Evolutionary conservation across 2,329 filamentous ascomycete species (phyloP), one percentile per base, ranked within the genome.

Genomic region (Cadophora sp.): DNA sequence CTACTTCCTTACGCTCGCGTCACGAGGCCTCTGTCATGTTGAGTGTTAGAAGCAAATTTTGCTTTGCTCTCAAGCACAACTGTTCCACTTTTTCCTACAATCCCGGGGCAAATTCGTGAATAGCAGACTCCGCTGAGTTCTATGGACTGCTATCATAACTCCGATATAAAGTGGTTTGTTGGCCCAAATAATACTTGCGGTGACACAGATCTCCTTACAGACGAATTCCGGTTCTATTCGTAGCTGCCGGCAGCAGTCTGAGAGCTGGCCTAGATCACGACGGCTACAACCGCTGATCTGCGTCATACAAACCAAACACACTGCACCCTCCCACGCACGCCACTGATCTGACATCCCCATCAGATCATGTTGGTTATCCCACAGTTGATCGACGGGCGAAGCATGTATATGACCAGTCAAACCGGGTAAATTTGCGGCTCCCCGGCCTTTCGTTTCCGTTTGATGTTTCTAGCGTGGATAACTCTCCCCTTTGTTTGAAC

Each of bases 271-370:
- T 5, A 58, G 53, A 14, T 37, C 19, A 58, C 53, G 37, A n/a
- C n/a, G n/a, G n/a, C n/a, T n/a, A n/a, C n/a, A 37, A 27, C 53
- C 19, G 16, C n/a, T 58, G 29, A 58, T 58, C 53, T 58, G 53
- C 53, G 29, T 58, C 53, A 58, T 37, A 58, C 27, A 37, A 34
- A 8, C 29, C 53, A 58, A 24, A 58, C 8, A 22, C 16, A 5
- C 19, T 22, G 37, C n/a, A n/a, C n/a, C n/a, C n/a, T 7, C 27
- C n/a, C 14, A 37, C 7, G 4, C n/a, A 27, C n/a, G 19, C 11
- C 3, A 22, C 26, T 22, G 29, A 37, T 34, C 19, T 37, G 19
- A 37, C 7, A 3, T 12, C 2, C 19, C 29, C 29, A 34, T 58
- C 48, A 51, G 16, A n/a, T 22, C 5, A 55, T 58, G 29, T 58